These are phyloP conservation scores for Fraxinus nigra DNA, from an alignment of 305 asterid genomes.

Conservation along the genomic window DNA sequence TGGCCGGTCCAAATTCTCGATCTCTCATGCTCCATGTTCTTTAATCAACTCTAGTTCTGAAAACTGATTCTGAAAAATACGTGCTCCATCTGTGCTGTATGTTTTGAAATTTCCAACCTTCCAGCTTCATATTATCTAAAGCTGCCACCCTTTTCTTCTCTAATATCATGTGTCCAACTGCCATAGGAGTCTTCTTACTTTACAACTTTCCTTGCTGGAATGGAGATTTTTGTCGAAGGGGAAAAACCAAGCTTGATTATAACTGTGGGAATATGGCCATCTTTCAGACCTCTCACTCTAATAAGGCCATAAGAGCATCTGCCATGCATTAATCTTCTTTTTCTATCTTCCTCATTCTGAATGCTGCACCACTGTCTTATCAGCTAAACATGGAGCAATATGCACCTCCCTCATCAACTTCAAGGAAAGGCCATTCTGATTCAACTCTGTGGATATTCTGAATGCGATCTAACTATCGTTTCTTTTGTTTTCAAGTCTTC, in stretches of 20 bases:
- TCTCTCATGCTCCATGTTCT: not conserved
- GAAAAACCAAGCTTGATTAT: not conserved
- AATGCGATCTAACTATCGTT: not conserved
- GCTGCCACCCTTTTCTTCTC: not conserved
- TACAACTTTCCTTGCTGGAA: not conserved
- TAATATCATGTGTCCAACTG: not conserved
- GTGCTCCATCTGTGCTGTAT: not conserved
- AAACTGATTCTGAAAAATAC: not conserved
- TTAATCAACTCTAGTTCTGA: not conserved
- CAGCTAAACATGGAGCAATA: not conserved
- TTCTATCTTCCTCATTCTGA: not conserved
- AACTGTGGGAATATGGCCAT: not conserved
- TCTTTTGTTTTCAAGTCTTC: constrained; percentile 5
- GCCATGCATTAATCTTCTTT: not conserved
- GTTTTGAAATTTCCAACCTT: not conserved
- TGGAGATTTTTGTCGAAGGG: not conserved
- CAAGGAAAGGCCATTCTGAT: constrained; percentile 10
- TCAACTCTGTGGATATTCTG: not conserved
- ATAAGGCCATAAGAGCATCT: not conserved
- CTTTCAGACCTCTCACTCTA: not conserved
- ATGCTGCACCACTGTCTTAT: not conserved
- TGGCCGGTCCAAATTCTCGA: not conserved
- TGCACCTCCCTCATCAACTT: not conserved
- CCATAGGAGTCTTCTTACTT: not conserved
- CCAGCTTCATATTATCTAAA: not conserved